Evolutionary conservation across 192 early-diverging fungal genomes (phyloP).

Genomic region (Coemansia sp.): DNA sequence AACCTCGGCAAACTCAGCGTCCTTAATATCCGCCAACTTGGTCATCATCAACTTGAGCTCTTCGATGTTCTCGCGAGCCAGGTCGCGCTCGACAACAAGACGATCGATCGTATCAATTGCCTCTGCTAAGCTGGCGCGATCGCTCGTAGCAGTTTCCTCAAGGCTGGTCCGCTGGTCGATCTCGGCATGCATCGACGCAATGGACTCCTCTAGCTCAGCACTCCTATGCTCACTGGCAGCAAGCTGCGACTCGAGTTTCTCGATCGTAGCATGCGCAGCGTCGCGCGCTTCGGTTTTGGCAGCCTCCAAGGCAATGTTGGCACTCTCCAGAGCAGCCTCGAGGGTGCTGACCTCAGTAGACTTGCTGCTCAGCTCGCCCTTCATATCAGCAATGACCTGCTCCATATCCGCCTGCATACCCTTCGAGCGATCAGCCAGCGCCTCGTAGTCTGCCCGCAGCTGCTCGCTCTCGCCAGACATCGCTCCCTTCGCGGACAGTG

Average conservation of each 20-base stretch:
- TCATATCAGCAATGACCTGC: constrained; percentile 24
- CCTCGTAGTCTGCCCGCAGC: constrained; percentile 17
- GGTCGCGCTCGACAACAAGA: constrained; percentile 28
- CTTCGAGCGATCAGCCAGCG: constrained; percentile 16
- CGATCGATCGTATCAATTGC: neutral
- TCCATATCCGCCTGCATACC: constrained; percentile 35
- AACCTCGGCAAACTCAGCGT: constrained; percentile 39
- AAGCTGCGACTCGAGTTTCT: constrained; percentile 1
- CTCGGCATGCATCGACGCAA: neutral
- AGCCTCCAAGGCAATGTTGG: constrained; percentile 17
- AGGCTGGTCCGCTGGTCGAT: neutral
- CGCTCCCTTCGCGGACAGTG: neutral
- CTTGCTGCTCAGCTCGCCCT: constrained; percentile 33
- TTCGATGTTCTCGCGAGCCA: constrained; percentile 17
- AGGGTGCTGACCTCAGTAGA: constrained; percentile 24
- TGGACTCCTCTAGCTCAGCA: neutral
- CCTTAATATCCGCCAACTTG: constrained; percentile 46
- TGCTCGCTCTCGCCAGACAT: constrained; percentile 10
- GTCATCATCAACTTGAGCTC: constrained; percentile 55
- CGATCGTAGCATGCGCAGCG: constrained; percentile 7
- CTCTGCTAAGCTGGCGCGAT: neutral
- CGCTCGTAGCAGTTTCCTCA: neutral
- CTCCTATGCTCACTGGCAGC: neutral
- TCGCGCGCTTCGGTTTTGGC: constrained; percentile 17
- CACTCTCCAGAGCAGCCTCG: constrained; percentile 35